phyloP scores from a whole-genome alignment of 2,329 filamentous ascomycete species.

The Neofusicoccum kwambonambiense region DNA sequence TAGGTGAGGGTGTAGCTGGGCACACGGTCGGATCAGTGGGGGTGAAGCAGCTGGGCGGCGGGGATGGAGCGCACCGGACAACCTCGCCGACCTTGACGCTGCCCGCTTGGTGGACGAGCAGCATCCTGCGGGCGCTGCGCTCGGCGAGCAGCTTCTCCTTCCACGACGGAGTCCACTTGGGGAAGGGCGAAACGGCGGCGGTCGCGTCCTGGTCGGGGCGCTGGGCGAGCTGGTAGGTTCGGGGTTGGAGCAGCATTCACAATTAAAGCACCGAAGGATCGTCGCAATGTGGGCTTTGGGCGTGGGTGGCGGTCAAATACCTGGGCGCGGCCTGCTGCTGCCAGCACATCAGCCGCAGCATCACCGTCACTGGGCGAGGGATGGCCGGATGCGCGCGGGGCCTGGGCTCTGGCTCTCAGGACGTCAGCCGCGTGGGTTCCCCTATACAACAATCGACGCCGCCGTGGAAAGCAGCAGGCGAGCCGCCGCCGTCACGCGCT shows the following conservation, averaged over 20 bases:
- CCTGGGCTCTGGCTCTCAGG: background rate
- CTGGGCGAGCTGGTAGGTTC: constrained; percentile 39
- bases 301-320: constrained; percentile 9
- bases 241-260: constrained; percentile 43
- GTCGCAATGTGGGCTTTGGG: constrained; percentile 7
- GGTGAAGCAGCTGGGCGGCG: background rate
- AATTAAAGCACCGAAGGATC: constrained; percentile 11
- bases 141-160: constrained; percentile 33
- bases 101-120: constrained; percentile 87
- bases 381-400: constrained; percentile 4
- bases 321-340: background rate
- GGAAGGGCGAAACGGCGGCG: constrained; percentile 32
- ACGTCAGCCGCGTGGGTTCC: background rate
- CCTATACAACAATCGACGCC: background rate
- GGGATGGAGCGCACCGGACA: constrained; percentile 61
- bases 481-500: constrained; percentile 12
- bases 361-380: background rate
- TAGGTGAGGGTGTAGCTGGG: constrained; percentile 79
- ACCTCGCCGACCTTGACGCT: constrained; percentile 93
- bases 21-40: background rate
- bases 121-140: constrained; percentile 57
- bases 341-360: constrained; percentile 6
- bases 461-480: background rate
- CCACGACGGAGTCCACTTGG: constrained; percentile 33
- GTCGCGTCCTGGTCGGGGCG: constrained; percentile 33